Evolutionary conservation across 2,329 filamentous ascomycete genomes (phyloP).

Genomic region (Biscogniauxia mediterranea): DNA sequence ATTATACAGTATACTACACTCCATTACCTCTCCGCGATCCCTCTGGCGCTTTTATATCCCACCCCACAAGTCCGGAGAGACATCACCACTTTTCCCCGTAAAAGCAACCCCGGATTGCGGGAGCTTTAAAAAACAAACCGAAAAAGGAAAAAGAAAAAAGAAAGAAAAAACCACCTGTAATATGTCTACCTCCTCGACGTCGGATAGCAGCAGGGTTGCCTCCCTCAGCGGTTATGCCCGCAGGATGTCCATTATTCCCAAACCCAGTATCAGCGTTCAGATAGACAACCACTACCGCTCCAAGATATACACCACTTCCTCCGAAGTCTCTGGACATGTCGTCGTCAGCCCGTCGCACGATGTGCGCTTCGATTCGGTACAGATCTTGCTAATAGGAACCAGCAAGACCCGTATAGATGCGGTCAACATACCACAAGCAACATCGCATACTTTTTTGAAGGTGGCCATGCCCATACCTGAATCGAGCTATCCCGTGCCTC

Average conservation of each 20-base stretch:
- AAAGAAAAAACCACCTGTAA: neutral
- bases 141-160: no score
- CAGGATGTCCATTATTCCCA: conserved; percentile 22
- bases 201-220: conserved; percentile 12
- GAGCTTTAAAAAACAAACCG: neutral
- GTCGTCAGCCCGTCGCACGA: conserved; percentile 45
- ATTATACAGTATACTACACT: no score
- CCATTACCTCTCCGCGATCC: neutral
- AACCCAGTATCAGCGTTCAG: conserved; percentile 45
- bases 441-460: conserved; percentile 48
- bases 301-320: conserved; percentile 57
- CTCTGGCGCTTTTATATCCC: neutral
- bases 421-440: conserved; percentile 46
- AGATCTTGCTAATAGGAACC: conserved; percentile 52
- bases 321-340: conserved; percentile 48
- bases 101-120: neutral
- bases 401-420: conserved; percentile 52
- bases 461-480: conserved; percentile 39
- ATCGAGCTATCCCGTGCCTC: conserved; percentile 45
- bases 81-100: neutral
- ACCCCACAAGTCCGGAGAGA: conserved; percentile 7
- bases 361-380: conserved; percentile 49
- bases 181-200: conserved; percentile 17
- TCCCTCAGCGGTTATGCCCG: conserved; percentile 17
- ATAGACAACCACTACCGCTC: conserved; percentile 53